phyloP scores from a whole-genome alignment of 2,329 filamentous ascomycete species.

The Exophiala phaeomuriformis region DNA sequence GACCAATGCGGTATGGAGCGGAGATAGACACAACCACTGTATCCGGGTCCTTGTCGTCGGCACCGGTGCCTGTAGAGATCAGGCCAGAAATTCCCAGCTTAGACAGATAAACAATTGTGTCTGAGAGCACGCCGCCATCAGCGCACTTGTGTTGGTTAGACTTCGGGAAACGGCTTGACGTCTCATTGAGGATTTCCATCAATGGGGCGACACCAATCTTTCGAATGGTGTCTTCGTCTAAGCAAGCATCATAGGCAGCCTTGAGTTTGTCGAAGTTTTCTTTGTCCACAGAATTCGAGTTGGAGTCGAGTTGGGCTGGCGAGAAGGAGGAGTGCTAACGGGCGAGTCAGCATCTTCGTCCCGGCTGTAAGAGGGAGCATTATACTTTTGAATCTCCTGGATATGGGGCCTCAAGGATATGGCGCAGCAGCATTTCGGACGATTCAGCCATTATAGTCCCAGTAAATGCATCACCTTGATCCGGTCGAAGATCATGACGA shows the following conservation, averaged over 20 bases:
- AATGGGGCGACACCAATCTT: conserved; percentile 52
- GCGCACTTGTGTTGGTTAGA: conserved; percentile 26
- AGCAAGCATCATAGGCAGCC: conserved; percentile 57
- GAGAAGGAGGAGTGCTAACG: conserved; percentile 21
- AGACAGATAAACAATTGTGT: conserved; percentile 34
- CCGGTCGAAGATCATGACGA: conserved; percentile 57
- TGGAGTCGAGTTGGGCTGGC: conserved; percentile 6
- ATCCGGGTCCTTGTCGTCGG: conserved; percentile 51
- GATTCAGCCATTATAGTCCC: conserved; percentile 56
- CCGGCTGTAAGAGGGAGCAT: conserved; percentile 31
- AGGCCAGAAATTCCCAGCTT: conserved; percentile 35
- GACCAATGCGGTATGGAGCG: conserved; percentile 45
- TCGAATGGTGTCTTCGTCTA: conserved; percentile 54
- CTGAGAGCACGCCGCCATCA: conserved; percentile 30
- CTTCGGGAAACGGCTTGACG: conserved; percentile 35
- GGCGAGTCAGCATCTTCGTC: neutral
- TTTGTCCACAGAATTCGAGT: conserved; percentile 31
- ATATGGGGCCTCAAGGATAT: conserved; percentile 56
- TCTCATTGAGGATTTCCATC: conserved; percentile 47
- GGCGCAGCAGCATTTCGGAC: conserved; percentile 52
- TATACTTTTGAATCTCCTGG: conserved; percentile 26
- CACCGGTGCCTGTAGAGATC: conserved; percentile 31
- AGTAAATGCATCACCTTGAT: conserved; percentile 55
- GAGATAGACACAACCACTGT: conserved; percentile 43
- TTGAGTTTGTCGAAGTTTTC: conserved; percentile 62